A percentile compares a stretch with the other conserved stretches of the same genome.
These are phyloP conservation scores for Vanderwaltozyma polyspora DNA, from an alignment of 805 yeast species.

Conservation along the genomic window DNA sequence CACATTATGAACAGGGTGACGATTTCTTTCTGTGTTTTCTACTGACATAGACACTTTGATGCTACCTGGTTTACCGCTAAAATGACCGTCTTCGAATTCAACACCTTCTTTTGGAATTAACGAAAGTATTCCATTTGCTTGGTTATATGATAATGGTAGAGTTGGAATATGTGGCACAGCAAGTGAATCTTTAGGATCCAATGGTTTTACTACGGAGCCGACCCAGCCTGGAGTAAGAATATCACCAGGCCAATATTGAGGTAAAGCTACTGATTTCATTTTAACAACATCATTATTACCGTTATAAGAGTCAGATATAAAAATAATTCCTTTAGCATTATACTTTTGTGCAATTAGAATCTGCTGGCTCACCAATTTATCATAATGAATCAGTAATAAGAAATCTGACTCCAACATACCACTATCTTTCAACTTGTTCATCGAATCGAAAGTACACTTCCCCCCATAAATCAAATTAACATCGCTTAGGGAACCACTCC, in stretches of 20 bases:
- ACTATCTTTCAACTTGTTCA: conserved; percentile 29
- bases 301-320: conserved; percentile 39
- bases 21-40: conserved; percentile 35
- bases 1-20: conserved; percentile 69
- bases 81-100: conserved; percentile 12
- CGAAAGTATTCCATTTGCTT: conserved; percentile 37
- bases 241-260: conserved; percentile 63
- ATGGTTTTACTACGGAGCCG: conserved; percentile 33
- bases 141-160: conserved; percentile 66
- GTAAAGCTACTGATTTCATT: conserved; percentile 40
- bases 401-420: conserved; percentile 32
- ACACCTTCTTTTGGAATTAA: conserved; percentile 17
- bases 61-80: conserved; percentile 14
- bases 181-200: conserved; percentile 35
- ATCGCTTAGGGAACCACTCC: conserved; percentile 39
- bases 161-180: conserved; percentile 64
- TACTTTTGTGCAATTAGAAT: conserved; percentile 41
- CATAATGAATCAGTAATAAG: conserved; percentile 53
- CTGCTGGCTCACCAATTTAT: conserved; percentile 39
- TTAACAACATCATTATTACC: conserved; percentile 26
- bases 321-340: conserved; percentile 58
- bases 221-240: conserved; percentile 67
- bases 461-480: conserved; percentile 53
- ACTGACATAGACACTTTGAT: conserved; percentile 24
- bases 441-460: conserved; percentile 52